Conservation (phyloP, 768 basidiomycete species). For the Lenzites betulinus region DNA sequence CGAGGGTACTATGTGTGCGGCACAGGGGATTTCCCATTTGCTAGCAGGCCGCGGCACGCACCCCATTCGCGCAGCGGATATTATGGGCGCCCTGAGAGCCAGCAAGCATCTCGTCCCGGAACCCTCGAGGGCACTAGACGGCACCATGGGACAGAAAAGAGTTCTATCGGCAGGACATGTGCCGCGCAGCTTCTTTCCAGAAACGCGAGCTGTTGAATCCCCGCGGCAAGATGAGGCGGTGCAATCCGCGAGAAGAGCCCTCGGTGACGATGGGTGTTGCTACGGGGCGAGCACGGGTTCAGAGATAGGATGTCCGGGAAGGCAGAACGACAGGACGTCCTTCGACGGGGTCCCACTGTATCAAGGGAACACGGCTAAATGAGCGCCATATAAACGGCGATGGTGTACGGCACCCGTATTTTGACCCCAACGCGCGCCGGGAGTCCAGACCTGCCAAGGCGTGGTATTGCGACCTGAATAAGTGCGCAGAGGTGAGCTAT, state of each 20-base stretch:
- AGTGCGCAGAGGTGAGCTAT: background rate
- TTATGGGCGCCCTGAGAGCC: background rate
- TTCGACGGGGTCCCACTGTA: background rate
- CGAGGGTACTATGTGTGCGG: no score
- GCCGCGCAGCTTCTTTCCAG: background rate
- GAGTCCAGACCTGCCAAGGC: background rate
- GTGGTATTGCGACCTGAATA: background rate
- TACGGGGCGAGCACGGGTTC: background rate
- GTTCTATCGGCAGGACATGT: background rate
- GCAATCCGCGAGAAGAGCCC: background rate
- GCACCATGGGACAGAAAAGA: background rate
- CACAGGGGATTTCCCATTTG: no score
- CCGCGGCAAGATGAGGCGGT: background rate
- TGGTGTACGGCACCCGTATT: background rate
- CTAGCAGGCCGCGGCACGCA: no score
- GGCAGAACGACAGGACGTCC: background rate
- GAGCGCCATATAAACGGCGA: background rate
- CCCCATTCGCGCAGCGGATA: no score
- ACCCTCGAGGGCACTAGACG: background rate
- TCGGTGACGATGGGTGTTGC: conserved; percentile 6
- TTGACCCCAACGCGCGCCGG: background rate
- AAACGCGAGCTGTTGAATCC: background rate
- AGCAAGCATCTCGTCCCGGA: background rate
- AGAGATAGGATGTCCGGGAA: conserved; percentile 12
- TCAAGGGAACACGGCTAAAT: conserved; percentile 7